Base-by-base conservation (phyloP, 495 filamentous ascomycete species). In the Penicillium waksmanii region DNA sequence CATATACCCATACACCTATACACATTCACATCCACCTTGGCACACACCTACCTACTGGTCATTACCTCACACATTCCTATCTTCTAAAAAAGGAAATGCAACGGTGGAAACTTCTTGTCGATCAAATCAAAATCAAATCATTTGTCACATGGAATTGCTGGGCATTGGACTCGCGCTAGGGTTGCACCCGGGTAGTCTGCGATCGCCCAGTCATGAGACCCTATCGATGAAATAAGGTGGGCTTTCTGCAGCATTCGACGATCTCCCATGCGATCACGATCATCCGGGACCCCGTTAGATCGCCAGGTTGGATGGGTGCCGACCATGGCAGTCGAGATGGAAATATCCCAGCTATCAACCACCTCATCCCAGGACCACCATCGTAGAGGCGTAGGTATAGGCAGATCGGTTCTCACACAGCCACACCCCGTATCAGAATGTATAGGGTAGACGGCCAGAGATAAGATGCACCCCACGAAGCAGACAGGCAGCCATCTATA, bases 221-320 rank as follows among this genome's bases (percentile, higher is more conserved):
- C n/a, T 3, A 36, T 51, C 21, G 46, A 56, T 51, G 27, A 31
- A 51, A 46, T 56, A 56, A 56, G 53, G 58, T 56, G 58, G 31
- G 40, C 36, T 38, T 51, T 35, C 53, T 61, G 58, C 53, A 61
- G 53, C 46, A 18, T 25, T 42, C 19, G 54, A 56, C 58, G 63
- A 65, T 65, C 63, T 65, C 57, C 62, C 62, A 58, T 58, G 18
- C 51, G 58, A 65, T 62, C 55, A 53, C 51, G 63, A 65, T 65
- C 58, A 53, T 46, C 21, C 25, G 27, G 57, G 42, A 31, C 42
- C 46, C 46, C 46, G 46, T 48, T 48, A 48, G 46, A 48, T 48
- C 46, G 19, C 21, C 46, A 15, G 46, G 46, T 0, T 23, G 21
- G 19, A 10, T 17, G n/a, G 42, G 17, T 46, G 27, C 27, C 27